Percentiles rank a stretch among this genome's conserved stretches.
These are phyloP conservation scores for Kuraishia piskuri DNA, from an alignment of 805 yeast genomes.

Conservation along the genomic window DNA sequence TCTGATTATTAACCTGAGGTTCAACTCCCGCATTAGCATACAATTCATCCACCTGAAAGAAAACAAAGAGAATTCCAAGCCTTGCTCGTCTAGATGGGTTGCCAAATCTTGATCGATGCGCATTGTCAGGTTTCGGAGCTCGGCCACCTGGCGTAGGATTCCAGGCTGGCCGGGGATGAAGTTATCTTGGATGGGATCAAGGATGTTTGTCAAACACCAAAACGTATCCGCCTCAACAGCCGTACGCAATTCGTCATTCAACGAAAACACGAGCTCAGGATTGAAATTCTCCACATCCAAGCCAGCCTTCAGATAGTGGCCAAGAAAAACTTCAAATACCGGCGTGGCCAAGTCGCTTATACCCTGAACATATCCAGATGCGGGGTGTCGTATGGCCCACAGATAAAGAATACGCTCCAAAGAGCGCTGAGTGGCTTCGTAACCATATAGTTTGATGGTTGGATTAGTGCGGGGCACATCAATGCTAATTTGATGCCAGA, in stretches of 20 bases:
- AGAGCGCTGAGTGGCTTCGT: constrained; percentile 63
- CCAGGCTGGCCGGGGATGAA: constrained; percentile 99
- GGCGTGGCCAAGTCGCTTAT: constrained; percentile 93
- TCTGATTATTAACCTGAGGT: constrained; percentile 67
- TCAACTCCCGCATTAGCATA: constrained; percentile 86
- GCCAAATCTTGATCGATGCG: constrained; percentile 72
- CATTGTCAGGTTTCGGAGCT: constrained; percentile 64
- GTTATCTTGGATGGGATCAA: constrained; percentile 94
- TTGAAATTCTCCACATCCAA: constrained; percentile 49
- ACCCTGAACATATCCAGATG: constrained; percentile 97
- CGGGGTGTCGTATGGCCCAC: constrained; percentile 97
- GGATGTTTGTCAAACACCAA: constrained; percentile 88
- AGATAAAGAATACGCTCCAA: constrained; percentile 75
- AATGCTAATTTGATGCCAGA: constrained; percentile 94
- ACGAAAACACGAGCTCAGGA: constrained; percentile 46
- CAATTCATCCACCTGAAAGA: constrained; percentile 99
- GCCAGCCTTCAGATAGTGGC: constrained; percentile 47
- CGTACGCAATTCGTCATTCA: constrained; percentile 33
- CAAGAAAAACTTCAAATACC: constrained; percentile 77
- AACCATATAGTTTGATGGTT: constrained; percentile 62
- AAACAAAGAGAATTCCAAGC: constrained; percentile 91
- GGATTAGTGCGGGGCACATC: constrained; percentile 96
- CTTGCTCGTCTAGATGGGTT: constrained; percentile 68
- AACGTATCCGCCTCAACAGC: constrained; percentile 91
- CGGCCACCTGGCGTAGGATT: constrained; percentile 82